Conservation (phyloP, 805 yeast species). For the Cyberlindnera nakhonratchasimensis region DNA sequence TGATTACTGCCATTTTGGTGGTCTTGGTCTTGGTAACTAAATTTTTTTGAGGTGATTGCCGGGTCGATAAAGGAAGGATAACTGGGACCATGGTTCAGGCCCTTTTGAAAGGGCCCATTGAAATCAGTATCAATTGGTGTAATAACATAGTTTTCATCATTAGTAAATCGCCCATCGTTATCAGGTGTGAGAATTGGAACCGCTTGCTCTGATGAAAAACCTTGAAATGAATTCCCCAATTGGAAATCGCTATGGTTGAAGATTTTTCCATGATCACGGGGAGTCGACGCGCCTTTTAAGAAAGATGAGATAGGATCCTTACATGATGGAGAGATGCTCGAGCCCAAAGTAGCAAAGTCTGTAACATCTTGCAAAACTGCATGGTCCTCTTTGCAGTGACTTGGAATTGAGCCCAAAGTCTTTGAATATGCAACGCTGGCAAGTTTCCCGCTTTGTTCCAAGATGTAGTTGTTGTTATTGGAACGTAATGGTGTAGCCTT, state of each 20-base stretch:
- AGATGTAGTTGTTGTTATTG: constrained; percentile 1
- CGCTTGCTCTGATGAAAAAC: not conserved
- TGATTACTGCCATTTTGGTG: not conserved
- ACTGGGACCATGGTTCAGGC: not conserved
- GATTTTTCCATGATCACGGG: not conserved
- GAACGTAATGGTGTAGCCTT: not conserved
- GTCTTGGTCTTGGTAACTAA: not conserved
- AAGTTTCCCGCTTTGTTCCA: constrained; percentile 17
- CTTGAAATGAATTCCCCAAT: constrained; percentile 4
- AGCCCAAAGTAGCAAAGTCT: constrained; percentile 8
- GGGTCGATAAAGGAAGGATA: constrained; percentile 2
- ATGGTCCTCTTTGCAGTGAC: not conserved
- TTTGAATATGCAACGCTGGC: constrained; percentile 10
- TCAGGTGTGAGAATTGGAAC: constrained; percentile 16
- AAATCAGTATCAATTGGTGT: not conserved
- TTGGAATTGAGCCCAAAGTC: not conserved
- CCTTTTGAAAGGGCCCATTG: not conserved
- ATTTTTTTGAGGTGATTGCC: not conserved
- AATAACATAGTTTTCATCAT: not conserved
- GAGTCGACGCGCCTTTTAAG: constrained; percentile 6
- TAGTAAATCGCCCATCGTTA: not conserved
- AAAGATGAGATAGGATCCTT: constrained; percentile 9
- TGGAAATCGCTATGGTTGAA: not conserved
- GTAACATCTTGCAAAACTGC: constrained; percentile 3
- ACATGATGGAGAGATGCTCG: constrained; percentile 6